These are phyloP conservation scores for Euphorbia lathyris DNA, from an alignment of 345 rosid genomes.

Conservation along the genomic window DNA sequence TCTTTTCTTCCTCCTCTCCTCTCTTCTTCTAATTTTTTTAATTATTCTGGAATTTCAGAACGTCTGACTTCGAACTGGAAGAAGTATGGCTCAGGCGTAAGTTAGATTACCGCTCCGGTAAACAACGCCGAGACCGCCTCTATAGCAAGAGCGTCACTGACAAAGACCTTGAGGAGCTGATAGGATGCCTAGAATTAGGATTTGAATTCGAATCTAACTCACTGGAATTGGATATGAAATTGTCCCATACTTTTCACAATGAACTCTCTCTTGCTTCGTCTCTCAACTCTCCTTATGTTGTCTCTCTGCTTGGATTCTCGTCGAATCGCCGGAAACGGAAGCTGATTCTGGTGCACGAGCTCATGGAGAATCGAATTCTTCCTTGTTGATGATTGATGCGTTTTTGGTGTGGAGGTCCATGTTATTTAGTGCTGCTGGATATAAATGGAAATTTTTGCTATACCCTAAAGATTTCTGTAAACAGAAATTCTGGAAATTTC, in stretches of 20 bases:
- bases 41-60: too few species aligned
- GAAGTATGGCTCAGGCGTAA: slow-evolving; percentile 69
- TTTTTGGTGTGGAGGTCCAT: too few species aligned
- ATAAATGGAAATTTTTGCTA: too few species aligned
- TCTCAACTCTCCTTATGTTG: slow-evolving; percentile 25
- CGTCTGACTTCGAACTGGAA: slow-evolving; percentile 64
- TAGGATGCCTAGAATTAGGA: slow-evolving; percentile 77
- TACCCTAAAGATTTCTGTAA: too few species aligned
- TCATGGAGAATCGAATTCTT: slow-evolving; percentile 70
- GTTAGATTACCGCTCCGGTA: slow-evolving; percentile 14
- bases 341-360: slow-evolving; percentile 58
- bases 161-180: slow-evolving; percentile 81
- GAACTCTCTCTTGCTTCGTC: slow-evolving; percentile 35
- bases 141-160: slow-evolving; percentile 60
- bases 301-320: slow-evolving; percentile 64
- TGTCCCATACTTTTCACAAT: slow-evolving; percentile 63
- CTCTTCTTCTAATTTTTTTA: too few species aligned
- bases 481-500: too few species aligned
- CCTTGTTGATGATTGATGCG: too few species aligned
- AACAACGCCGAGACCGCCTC: slow-evolving; percentile 11
- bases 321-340: slow-evolving; percentile 51
- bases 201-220: slow-evolving; percentile 72
- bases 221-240: slow-evolving; percentile 59
- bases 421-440: too few species aligned
- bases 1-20: too few species aligned